Base-by-base conservation (phyloP, 2,329 filamentous ascomycete species). In the Claviceps pusilla region DNA sequence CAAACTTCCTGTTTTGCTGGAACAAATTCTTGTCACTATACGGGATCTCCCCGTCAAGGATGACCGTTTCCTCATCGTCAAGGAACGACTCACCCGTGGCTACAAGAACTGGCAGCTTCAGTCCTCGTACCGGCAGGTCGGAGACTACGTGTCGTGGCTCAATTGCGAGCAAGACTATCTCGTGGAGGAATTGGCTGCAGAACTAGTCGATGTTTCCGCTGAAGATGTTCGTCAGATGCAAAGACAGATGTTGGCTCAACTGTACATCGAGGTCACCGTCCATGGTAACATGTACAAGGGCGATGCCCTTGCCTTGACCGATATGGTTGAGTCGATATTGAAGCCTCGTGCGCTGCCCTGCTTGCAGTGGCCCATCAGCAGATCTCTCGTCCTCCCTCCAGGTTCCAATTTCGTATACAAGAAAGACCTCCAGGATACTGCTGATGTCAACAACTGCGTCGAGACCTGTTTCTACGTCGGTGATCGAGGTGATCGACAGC, bases 251-350 rank as follows among this genome's bases (percentile, higher is more conserved):
- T 75, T 97, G 46, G 77, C 81, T 12, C 89, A 97, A 65, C 77
- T 91, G 60, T 86, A 95, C 63, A 84, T 96, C 58, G 93, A 98
- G 68, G 78, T 89, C 3, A 79, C 95, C 55, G 86, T 84, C 0
- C 90, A 96, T 62, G 93, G 93, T 52, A 98, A 98, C 67, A 67
- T 98, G 54, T 89, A 95, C 74, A 94, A 90, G 70, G 89, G 95
- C 66, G 93, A 98, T 64, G 89, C 89, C 0, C 74, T 96, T 54
- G 86, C 84, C 65, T 78, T 95, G 65, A 91, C 88, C 0, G 82
- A 93, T 59, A 78, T 95, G 62, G 78, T 96, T 31, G 87, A 94
- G 66, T 81, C 77, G 6, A 87, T 80, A 0, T 70, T 98, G 49
- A 84, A 86, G 66, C 84, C 90, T 12, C 80, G 84, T 35, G 70